Conservation (phyloP, 1,139 yeast species). For the Magnusiomyces tetraspermus region DNA sequence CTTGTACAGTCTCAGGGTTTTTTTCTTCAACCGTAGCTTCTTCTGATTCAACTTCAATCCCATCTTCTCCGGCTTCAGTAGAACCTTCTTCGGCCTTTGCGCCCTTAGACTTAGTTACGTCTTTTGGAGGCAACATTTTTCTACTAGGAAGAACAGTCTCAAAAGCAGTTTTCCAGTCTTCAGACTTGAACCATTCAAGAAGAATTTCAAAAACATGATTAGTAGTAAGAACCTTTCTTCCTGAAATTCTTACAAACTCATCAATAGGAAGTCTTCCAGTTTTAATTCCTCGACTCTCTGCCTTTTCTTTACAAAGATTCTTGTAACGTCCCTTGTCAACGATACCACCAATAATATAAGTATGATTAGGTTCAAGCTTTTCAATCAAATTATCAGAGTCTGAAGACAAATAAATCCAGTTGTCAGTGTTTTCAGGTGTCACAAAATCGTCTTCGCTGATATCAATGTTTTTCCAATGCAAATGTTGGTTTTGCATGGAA, state of each 20-base stretch:
- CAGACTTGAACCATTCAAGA: constrained; percentile 67
- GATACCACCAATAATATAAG: constrained; percentile 89
- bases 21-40: not conserved
- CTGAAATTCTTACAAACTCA: constrained; percentile 70
- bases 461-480: constrained; percentile 55
- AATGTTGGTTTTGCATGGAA: constrained; percentile 46
- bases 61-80: not conserved
- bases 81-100: not conserved
- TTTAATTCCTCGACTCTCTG: constrained; percentile 56
- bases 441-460: constrained; percentile 43
- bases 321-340: constrained; percentile 94
- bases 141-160: constrained; percentile 77
- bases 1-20: not conserved
- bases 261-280: constrained; percentile 84
- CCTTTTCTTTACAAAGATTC: constrained; percentile 70
- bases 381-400: constrained; percentile 68
- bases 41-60: not conserved
- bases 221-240: constrained; percentile 84
- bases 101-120: not conserved
- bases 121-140: constrained; percentile 37
- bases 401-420: constrained; percentile 68
- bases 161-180: constrained; percentile 81
- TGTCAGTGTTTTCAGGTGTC: constrained; percentile 18
- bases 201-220: constrained; percentile 87
- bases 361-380: constrained; percentile 52